Evolutionary conservation across 202 grass and related monocot species (phyloP).

Genomic region (Setaria italica): DNA sequence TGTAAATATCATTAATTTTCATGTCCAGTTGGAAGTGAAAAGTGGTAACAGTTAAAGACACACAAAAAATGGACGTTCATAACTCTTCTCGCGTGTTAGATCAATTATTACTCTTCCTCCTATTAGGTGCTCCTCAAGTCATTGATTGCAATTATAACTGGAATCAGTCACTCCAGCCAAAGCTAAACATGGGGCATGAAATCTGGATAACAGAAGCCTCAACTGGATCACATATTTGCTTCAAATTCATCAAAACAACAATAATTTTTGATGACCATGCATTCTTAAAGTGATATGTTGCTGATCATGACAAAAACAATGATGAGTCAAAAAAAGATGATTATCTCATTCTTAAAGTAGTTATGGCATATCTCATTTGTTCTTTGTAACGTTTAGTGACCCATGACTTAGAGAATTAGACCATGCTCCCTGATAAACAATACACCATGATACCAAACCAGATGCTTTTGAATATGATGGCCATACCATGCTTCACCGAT

Average conservation of each 20-base stretch:
- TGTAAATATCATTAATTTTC: background rate
- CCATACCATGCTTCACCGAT: background rate
- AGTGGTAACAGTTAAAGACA: constrained; percentile 13
- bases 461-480: background rate
- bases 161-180: constrained; percentile 8
- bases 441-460: constrained; percentile 2
- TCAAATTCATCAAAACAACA: background rate
- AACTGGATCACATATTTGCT: background rate
- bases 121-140: background rate
- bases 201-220: constrained; percentile 18
- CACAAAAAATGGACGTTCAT: background rate
- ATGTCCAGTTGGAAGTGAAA: background rate
- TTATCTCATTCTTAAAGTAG: background rate
- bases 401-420: background rate
- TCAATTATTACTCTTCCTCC: background rate
- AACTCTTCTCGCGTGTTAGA: background rate
- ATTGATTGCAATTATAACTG: constrained; percentile 6
- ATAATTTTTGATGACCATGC: background rate
- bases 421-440: background rate
- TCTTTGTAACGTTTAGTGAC: background rate
- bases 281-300: background rate
- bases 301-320: background rate
- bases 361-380: background rate
- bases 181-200: background rate
- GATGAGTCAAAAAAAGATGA: background rate